phyloP scores from a whole-genome alignment of 805 yeast species.

The Saccharomycopsis capsularis region DNA sequence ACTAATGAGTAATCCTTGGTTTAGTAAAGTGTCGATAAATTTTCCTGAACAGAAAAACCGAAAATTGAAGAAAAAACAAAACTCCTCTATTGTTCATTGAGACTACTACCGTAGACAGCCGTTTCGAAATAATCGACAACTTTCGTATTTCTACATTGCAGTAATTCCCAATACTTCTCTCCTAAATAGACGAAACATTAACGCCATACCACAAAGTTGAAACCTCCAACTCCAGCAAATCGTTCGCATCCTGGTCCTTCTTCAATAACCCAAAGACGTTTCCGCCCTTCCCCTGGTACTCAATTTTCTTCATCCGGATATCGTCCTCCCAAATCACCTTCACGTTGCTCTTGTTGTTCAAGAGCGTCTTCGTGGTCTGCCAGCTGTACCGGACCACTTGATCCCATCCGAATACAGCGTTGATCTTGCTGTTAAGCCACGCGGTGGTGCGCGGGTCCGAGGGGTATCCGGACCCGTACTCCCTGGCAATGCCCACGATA shows the following conservation, averaged over 20 bases:
- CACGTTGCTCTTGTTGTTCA: constrained; percentile 45
- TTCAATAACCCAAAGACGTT: constrained; percentile 21
- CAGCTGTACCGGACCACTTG: constrained; percentile 75
- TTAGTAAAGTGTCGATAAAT: too few relatives aligned
- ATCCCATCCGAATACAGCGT: constrained; percentile 83
- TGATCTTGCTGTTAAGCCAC: constrained; percentile 63
- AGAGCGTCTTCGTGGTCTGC: constrained; percentile 82
- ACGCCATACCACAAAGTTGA: constrained; percentile 28
- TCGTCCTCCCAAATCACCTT: constrained; percentile 56
- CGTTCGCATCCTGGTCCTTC: constrained; percentile 8
- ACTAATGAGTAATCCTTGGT: too few relatives aligned
- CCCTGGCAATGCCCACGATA: constrained; percentile 24
- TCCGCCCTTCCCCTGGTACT: constrained; percentile 24
- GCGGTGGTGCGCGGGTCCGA: constrained; percentile 79
- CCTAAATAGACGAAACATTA: constrained; percentile 17
- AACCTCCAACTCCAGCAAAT: constrained; percentile 22
- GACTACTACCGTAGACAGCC: too few relatives aligned
- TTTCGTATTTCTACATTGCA: too few relatives aligned
- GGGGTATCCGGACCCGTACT: constrained; percentile 91
- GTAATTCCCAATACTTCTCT: too few relatives aligned
- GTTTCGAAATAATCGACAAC: too few relatives aligned
- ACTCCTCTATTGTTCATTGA: too few relatives aligned
- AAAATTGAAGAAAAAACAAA: too few relatives aligned
- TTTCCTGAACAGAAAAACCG: too few relatives aligned
- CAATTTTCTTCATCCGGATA: constrained; percentile 27